A percentile compares a stretch with the other conserved stretches of the same genome.
Evolutionary conservation across 495 filamentous ascomycete genomes (phyloP).

Genomic region (Penicillium chermesinum): DNA sequence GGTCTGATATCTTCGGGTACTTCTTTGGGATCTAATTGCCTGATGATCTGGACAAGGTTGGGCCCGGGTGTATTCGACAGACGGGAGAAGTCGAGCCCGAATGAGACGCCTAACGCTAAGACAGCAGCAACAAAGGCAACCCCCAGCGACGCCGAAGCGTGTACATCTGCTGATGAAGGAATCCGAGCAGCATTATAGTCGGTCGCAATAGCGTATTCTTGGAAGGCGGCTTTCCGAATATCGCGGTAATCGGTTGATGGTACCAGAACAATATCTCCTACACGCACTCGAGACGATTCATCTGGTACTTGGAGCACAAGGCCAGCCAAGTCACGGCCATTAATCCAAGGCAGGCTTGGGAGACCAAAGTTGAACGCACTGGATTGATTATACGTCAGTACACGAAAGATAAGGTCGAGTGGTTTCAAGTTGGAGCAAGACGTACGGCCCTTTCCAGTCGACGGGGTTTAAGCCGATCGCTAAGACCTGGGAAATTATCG

Average conservation of each 20-base stretch:
- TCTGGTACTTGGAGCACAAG: slow-evolving; percentile 47
- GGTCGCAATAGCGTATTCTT: slow-evolving; percentile 60
- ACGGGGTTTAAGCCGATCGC: slow-evolving; percentile 66
- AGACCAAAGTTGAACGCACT: slow-evolving; percentile 63
- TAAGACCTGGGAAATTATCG: slow-evolving; percentile 24
- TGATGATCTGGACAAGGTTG: slow-evolving; percentile 44
- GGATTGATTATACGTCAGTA: not conserved
- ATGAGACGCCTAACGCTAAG: slow-evolving; percentile 54
- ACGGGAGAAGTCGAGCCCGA: slow-evolving; percentile 53
- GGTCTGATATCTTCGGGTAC: slow-evolving; percentile 49
- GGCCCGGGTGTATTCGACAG: slow-evolving; percentile 42
- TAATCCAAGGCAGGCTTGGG: slow-evolving; percentile 60
- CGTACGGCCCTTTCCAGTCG: slow-evolving; percentile 69
- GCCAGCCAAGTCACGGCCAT: slow-evolving; percentile 60
- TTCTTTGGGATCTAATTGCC: slow-evolving; percentile 25
- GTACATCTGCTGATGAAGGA: slow-evolving; percentile 40
- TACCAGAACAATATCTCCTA: slow-evolving; percentile 55
- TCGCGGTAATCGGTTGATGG: slow-evolving; percentile 70
- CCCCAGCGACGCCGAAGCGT: slow-evolving; percentile 55
- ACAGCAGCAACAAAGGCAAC: slow-evolving; percentile 60
- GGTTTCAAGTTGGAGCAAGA: slow-evolving; percentile 4
- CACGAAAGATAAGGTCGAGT: not conserved
- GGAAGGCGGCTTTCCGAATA: slow-evolving; percentile 61
- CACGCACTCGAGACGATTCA: slow-evolving; percentile 39
- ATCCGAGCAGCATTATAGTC: slow-evolving; percentile 59